phyloP scores from a whole-genome alignment of 2,329 filamentous ascomycete genomes.

The Trichoderma atroviride region DNA sequence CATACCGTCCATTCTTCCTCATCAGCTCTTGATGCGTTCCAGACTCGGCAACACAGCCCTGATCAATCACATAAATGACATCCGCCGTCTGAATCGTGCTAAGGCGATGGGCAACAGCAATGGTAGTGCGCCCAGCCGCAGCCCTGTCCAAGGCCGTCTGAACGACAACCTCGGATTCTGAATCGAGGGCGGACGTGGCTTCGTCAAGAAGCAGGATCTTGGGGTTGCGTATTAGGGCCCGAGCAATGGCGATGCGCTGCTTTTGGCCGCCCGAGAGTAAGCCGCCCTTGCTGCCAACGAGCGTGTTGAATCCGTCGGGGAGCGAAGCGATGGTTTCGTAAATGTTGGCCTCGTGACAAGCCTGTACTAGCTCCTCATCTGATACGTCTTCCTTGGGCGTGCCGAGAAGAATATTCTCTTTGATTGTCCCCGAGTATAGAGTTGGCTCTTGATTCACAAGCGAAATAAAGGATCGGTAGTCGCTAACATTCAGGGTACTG shows the following conservation, averaged over 20 bases:
- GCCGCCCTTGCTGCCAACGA: conserved; percentile 84
- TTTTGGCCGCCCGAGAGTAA: conserved; percentile 91
- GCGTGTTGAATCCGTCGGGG: conserved; percentile 81
- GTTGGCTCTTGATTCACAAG: conserved; percentile 95
- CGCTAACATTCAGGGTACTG: conserved; percentile 76
- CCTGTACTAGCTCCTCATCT: conserved; percentile 73
- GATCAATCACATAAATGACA: conserved; percentile 94
- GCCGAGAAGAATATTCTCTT: conserved; percentile 86
- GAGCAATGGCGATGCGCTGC: conserved; percentile 90
- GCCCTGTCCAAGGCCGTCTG: conserved; percentile 81
- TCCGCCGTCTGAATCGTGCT: conserved; percentile 95
- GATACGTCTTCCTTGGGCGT: conserved; percentile 66
- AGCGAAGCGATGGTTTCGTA: conserved; percentile 88
- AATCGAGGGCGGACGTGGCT: conserved; percentile 76
- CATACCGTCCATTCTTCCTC: conserved; percentile 70
- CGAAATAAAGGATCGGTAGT: conserved; percentile 81
- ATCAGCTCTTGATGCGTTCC: conserved; percentile 78
- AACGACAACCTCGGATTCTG: conserved; percentile 76
- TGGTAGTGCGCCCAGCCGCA: conserved; percentile 82
- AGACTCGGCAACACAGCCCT: conserved; percentile 80
- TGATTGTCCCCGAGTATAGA: conserved; percentile 88
- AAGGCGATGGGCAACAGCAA: conserved; percentile 89
- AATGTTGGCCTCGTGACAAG: conserved; percentile 88
- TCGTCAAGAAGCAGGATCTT: conserved; percentile 84
- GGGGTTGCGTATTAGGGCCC: conserved; percentile 86